A percentile compares a stretch with the other conserved stretches of the same genome.
These are phyloP conservation scores for Candida gigantensis DNA, from an alignment of 1,139 yeast species.

Conservation along the genomic window DNA sequence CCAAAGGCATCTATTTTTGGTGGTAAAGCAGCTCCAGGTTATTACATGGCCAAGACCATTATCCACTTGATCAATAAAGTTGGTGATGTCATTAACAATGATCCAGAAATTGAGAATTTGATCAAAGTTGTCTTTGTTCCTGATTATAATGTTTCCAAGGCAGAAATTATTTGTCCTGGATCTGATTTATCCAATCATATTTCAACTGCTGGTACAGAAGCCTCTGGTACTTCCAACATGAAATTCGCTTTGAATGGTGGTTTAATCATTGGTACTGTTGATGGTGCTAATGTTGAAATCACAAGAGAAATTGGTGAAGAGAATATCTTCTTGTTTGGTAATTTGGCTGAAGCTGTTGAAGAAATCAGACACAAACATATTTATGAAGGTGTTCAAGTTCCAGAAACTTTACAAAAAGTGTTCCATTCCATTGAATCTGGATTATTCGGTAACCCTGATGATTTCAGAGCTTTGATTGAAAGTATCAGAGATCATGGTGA, in stretches of 20 bases:
- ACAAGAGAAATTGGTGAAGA: conserved; percentile 93
- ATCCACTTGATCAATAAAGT: conserved; percentile 84
- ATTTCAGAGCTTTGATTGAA: conserved; percentile 68
- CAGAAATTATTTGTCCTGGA: conserved; percentile 88
- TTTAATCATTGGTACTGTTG: conserved; percentile 90
- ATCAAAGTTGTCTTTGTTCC: conserved; percentile 87
- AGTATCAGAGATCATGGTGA: conserved; percentile 76
- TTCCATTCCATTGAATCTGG: conserved; percentile 71
- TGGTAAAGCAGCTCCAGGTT: conserved; percentile 97
- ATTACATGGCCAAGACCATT: conserved; percentile 90
- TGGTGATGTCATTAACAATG: conserved; percentile 77
- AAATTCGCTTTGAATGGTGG: conserved; percentile 95
- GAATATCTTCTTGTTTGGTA: conserved; percentile 89
- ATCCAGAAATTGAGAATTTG: conserved; percentile 68
- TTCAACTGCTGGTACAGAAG: conserved; percentile 98
- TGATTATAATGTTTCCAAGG: conserved; percentile 91
- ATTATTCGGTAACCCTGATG: conserved; percentile 67
- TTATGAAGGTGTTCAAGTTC: conserved; percentile 55
- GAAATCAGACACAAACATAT: conserved; percentile 77
- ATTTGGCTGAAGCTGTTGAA: conserved; percentile 85
- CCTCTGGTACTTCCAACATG: conserved; percentile 95
- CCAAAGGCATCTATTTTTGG: conserved; percentile 85
- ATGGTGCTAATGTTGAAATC: conserved; percentile 95
- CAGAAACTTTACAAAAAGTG: conserved; percentile 60
- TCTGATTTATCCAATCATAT: conserved; percentile 91